phyloP scores from a whole-genome alignment of 176 grass and related monocot species.

The Eleusine indica region DNA sequence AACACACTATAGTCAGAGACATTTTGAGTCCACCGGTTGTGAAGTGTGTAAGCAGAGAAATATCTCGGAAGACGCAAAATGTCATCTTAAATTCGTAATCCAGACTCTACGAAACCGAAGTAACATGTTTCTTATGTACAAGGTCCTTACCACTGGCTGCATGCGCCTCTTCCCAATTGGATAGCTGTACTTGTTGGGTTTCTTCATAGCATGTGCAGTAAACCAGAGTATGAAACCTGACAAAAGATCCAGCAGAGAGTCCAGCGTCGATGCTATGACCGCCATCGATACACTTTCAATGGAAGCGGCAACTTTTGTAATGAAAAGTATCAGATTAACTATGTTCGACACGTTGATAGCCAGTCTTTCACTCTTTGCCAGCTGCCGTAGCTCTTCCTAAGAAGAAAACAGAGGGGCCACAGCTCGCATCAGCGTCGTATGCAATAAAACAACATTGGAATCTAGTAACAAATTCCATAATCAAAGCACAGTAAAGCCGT shows the following conservation, averaged over 20 bases:
- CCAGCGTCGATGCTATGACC: constrained; percentile 89
- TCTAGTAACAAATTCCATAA: neutral
- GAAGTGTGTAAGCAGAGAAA: neutral
- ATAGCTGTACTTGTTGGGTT: constrained; percentile 83
- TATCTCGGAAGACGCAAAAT: neutral
- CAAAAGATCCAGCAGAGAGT: constrained; percentile 86
- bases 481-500: neutral
- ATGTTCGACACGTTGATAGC: constrained; percentile 83
- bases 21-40: neutral
- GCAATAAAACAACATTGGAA: neutral
- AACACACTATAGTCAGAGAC: no score
- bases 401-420: neutral
- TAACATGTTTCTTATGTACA: neutral
- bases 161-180: constrained; percentile 95
- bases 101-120: neutral
- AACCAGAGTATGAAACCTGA: constrained; percentile 96
- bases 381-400: constrained; percentile 70
- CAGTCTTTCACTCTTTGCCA: constrained; percentile 64
- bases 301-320: constrained; percentile 74
- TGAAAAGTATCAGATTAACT: constrained; percentile 79
- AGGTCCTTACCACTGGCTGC: constrained; percentile 83
- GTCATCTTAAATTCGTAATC: neutral
- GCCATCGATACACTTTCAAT: constrained; percentile 69
- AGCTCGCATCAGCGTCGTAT: neutral
- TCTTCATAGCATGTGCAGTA: constrained; percentile 82